Conservation (phyloP, 495 filamentous ascomycete species). For the Aspergillus steynii region DNA sequence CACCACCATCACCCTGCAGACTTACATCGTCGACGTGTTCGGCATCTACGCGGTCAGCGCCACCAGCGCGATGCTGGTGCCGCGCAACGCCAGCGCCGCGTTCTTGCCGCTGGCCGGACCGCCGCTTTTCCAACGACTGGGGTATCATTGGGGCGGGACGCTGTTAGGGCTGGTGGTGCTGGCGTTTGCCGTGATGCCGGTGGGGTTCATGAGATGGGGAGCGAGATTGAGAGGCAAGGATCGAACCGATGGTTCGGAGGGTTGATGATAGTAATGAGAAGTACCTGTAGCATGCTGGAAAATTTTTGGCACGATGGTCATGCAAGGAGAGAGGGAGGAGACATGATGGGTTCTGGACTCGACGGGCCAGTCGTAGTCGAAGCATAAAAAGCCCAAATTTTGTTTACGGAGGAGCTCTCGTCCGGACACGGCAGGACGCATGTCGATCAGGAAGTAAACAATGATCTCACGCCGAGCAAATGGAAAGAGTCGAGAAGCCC, state of each 20-base stretch:
- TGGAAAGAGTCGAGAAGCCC: too few relatives aligned
- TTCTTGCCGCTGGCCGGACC: slow-evolving; percentile 63
- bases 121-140: slow-evolving; percentile 59
- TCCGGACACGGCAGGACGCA: too few relatives aligned
- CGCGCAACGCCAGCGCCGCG: slow-evolving; percentile 60
- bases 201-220: slow-evolving; percentile 35
- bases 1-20: slow-evolving; percentile 31
- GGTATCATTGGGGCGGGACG: slow-evolving; percentile 68
- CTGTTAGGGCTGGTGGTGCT: slow-evolving; percentile 65
- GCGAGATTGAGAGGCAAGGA: slow-evolving; percentile 3
- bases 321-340: too few relatives aligned
- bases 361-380: too few relatives aligned
- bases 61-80: slow-evolving; percentile 55
- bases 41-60: slow-evolving; percentile 54
- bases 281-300: too few relatives aligned
- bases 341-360: too few relatives aligned
- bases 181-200: slow-evolving; percentile 41
- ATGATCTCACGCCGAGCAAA: too few relatives aligned
- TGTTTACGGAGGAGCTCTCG: too few relatives aligned
- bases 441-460: too few relatives aligned
- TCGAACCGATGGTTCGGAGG: background rate
- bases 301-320: too few relatives aligned
- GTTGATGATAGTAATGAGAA: too few relatives aligned
- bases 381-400: too few relatives aligned
- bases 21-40: slow-evolving; percentile 38